Base-by-base conservation (phyloP, 140 eudicot species). In the Erigeron philadelphicus region DNA sequence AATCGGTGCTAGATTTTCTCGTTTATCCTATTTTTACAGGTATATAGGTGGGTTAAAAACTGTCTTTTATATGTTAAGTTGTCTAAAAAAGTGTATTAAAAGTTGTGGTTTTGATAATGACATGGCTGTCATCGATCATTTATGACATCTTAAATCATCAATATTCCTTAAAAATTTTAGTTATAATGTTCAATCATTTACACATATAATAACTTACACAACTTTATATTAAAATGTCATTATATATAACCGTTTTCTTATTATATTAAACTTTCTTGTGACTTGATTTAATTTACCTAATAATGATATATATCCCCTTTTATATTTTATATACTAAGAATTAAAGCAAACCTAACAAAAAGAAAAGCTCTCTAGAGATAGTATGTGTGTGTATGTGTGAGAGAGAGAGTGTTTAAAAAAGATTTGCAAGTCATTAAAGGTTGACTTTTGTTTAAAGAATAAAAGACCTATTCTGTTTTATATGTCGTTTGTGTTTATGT, bases 391-490 rank as follows among this genome's bases (percentile, higher is more conserved):
- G 18, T 50, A 19, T 49, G 55, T 50, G 72, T 31, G 61, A 43
- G 44, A 41, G 53, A 45, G 67, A 59, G 56, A 23, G 55, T 42
- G 31, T 11, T 49, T 42, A 11, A 31, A 74, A 43, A 54, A 55
- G 59, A 45, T 17, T 60, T 11, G 61, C 38, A 53, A 68, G 80
- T 68, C 76, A 50, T 41, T 61, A 69, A 45, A 69, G 48, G 71
- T 76, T 76, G 80, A 76, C 80, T 69, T 76, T 75, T 76, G 48
- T 58, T 70, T 15, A 63, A 69, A 61, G 45, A 76, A 70, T 38
- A 17, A 57, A 41, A 57, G 64, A 67, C 53, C 44, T 60, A 21
- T 21, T n/a, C n/a, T n/a, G 35, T 3, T 3, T 3, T 50, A 35
- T 58, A 50, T 66, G 74, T 67, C 56, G 9, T 61, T 67, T 72